Evolutionary conservation across 768 basidiomycete species (phyloP).

Genomic region (Arthromyces matolae): DNA sequence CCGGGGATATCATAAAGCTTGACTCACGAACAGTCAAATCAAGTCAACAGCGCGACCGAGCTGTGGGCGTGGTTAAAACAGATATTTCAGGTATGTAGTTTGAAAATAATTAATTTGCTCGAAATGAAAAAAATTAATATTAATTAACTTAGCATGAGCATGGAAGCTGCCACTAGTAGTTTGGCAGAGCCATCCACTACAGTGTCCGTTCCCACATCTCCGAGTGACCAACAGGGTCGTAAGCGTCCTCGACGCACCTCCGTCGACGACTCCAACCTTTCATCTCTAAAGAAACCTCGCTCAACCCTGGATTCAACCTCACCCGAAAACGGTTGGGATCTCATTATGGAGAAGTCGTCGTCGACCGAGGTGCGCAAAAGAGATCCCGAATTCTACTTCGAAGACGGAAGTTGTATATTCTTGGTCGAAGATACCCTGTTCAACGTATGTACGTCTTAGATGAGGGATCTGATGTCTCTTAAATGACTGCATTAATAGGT

Average conservation of each 20-base stretch:
- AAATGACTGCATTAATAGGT: constrained; percentile 36
- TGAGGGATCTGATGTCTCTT: constrained; percentile 1
- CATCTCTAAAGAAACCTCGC: constrained; percentile 12
- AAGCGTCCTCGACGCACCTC: constrained; percentile 8
- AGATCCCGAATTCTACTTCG: constrained; percentile 60
- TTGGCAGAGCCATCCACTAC: constrained; percentile 4
- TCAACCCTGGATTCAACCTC: constrained; percentile 3
- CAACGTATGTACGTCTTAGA: constrained; percentile 43
- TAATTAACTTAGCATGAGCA: constrained; percentile 3
- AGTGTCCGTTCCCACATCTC: constrained; percentile 4
- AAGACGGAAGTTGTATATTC: constrained; percentile 67
- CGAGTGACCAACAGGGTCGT: neutral
- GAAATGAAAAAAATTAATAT: neutral
- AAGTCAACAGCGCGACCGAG: neutral
- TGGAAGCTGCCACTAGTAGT: neutral
- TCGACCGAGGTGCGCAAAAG: constrained; percentile 20
- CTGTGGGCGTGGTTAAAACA: neutral
- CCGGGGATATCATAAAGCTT: neutral
- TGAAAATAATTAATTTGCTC: constrained; percentile 4
- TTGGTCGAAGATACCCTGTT: constrained; percentile 63
- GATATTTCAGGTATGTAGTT: constrained; percentile 6
- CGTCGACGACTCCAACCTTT: neutral
- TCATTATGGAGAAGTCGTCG: constrained; percentile 13
- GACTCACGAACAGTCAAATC: neutral
- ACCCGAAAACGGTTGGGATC: constrained; percentile 12